Evolutionary conservation across 352 stramenopile species (phyloP), one percentile per base, ranked within the genome.

Genomic region (Globisporangium polare): DNA sequence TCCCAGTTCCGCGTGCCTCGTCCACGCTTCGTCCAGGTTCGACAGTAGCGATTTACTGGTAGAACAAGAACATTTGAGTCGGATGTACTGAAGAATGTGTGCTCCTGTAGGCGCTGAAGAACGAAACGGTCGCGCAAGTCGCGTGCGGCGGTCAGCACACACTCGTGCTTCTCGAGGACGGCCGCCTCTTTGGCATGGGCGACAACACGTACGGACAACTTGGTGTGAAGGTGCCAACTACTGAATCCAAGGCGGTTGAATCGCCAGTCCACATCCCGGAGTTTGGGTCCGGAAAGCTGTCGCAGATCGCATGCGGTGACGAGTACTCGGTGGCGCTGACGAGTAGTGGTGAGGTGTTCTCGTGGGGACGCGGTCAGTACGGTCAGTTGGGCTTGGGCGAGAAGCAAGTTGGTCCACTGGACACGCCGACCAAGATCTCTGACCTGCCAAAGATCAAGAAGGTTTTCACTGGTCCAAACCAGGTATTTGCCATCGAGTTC

Each of bases 401-500:
- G 0, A 60, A 73, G 15, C 68, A 79, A 46, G 53, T 37, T 2
- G 72, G 65, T 10, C 63, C 68, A 1, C 10, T 84, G 35, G 71
- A 72, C 29, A 76, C 62, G 10, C 81, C 84, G 0, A 89, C 81
- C 3, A 84, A 88, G 54, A 66, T 93, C 8, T 50, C 63, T 5
- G 60, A 71, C 17, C 67, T 93, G 17, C 78, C 80, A 12, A 54
- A 52, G 18, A 89, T 93, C 73, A 65, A 84, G 60, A 86, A 88
- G 43, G 26, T 93, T 41, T 80, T 73, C 33, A 71, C 78, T 10
- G 84, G 81, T 27, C 73, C 75, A n/a, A 91, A 93, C 67, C 78
- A 90, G 58, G 72, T 90, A 31, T 91, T 93, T 54, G 81, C 75
- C 9, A 65, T 93, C 58, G 84, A 93, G 68, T 91, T 84, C 53